Evolutionary conservation across 176 grass and related monocot genomes (phyloP).

Genomic region (Carex scoparia): DNA sequence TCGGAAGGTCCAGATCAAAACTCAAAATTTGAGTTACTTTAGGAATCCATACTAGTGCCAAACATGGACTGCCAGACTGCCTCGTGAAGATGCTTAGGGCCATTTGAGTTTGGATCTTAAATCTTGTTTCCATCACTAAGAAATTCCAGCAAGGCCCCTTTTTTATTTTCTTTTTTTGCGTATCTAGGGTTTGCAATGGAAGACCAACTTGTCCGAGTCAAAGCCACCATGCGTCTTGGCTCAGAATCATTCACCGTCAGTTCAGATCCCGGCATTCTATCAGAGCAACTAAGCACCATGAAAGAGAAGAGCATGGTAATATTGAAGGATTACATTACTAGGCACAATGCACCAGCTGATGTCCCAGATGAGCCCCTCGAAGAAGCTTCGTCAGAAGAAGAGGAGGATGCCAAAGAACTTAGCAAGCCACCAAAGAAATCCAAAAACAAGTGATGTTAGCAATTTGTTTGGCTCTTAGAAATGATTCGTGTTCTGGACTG

Average conservation of each 20-base stretch:
- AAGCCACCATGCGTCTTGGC: constrained; percentile 53
- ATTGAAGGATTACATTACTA: constrained; percentile 69
- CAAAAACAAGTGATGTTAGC: constrained; percentile 47
- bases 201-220: constrained; percentile 39
- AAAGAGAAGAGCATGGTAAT: constrained; percentile 90
- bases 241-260: constrained; percentile 41
- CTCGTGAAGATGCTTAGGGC: too few relatives aligned
- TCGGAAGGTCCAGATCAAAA: too few relatives aligned
- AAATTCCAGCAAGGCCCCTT: background rate
- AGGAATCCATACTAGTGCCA: too few relatives aligned
- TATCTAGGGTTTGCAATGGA: constrained; percentile 31
- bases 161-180: background rate
- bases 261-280: constrained; percentile 47
- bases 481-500: background rate
- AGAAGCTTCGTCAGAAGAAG: constrained; percentile 33
- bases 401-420: constrained; percentile 25
- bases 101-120: too few relatives aligned
- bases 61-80: too few relatives aligned
- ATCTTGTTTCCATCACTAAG: background rate
- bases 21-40: too few relatives aligned
- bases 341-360: constrained; percentile 56
- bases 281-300: constrained; percentile 54
- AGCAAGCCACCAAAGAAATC: constrained; percentile 72
- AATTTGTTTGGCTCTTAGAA: background rate
- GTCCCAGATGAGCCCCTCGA: constrained; percentile 66